These are phyloP conservation scores for Gloeophyllum trabeum DNA, from an alignment of 768 basidiomycete species.

Conservation along the genomic window DNA sequence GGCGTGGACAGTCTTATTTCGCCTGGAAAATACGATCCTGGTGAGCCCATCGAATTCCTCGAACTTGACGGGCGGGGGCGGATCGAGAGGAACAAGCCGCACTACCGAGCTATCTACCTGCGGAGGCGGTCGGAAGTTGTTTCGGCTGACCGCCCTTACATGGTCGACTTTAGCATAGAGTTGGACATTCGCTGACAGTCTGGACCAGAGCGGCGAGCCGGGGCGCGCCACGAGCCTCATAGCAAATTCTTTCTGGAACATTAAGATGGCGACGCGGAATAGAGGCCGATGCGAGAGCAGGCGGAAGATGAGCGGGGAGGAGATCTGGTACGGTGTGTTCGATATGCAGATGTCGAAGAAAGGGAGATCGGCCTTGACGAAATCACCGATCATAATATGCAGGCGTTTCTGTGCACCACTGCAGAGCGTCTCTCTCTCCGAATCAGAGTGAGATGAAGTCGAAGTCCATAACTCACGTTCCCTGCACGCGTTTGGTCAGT, in stretches of 20 bases:
- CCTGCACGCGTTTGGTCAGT: slow-evolving; percentile 92
- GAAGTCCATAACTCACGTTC: slow-evolving; percentile 60
- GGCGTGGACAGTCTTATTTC: slow-evolving; percentile 84
- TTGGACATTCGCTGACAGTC: slow-evolving; percentile 93
- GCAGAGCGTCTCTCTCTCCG: too few species aligned
- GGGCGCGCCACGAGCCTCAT: slow-evolving; percentile 83
- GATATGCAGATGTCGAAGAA: slow-evolving; percentile 99
- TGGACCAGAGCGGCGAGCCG: slow-evolving; percentile 80
- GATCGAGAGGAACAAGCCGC: slow-evolving; percentile 83
- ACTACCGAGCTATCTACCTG: slow-evolving; percentile 91
- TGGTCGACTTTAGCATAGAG: slow-evolving; percentile 95
- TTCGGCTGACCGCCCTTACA: slow-evolving; percentile 91
- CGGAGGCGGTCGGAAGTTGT: slow-evolving; percentile 94
- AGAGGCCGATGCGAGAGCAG: slow-evolving; percentile 93
- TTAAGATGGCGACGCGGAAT: slow-evolving; percentile 90
- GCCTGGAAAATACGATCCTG: slow-evolving; percentile 79
- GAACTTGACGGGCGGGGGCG: slow-evolving; percentile 91
- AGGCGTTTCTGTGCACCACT: slow-evolving; percentile 95
- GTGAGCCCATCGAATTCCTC: slow-evolving; percentile 97
- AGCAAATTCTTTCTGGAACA: slow-evolving; percentile 99
- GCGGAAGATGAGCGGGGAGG: slow-evolving; percentile 94
- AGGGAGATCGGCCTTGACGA: slow-evolving; percentile 94
- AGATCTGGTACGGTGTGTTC: slow-evolving; percentile 99
- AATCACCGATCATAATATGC: slow-evolving; percentile 93
- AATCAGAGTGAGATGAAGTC: not conserved